Evolutionary conservation across 495 filamentous ascomycete species (phyloP).

Genomic region (Baudoinia panamericana): DNA sequence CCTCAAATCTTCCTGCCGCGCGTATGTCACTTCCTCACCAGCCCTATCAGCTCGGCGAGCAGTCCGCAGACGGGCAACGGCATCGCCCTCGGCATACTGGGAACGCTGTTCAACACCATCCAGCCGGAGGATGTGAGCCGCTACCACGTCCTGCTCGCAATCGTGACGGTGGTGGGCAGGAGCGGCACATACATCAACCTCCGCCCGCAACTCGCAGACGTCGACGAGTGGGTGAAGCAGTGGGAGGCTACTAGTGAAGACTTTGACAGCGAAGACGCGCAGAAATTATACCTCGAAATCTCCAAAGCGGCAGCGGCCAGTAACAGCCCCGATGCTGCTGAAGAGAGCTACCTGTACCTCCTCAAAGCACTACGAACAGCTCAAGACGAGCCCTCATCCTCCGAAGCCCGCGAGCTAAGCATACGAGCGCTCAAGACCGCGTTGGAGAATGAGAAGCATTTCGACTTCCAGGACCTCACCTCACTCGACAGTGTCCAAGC

Average conservation of each 20-base stretch:
- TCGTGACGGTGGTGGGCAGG: slow-evolving; percentile 65
- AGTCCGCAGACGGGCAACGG: slow-evolving; percentile 73
- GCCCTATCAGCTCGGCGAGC: slow-evolving; percentile 71
- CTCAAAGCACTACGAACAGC: slow-evolving; percentile 74
- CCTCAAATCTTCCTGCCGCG: slow-evolving; percentile 70
- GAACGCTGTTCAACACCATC: slow-evolving; percentile 94
- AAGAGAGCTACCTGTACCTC: slow-evolving; percentile 69
- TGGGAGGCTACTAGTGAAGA: slow-evolving; percentile 79
- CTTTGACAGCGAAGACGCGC: slow-evolving; percentile 62
- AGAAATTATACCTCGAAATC: slow-evolving; percentile 66
- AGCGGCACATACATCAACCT: slow-evolving; percentile 55
- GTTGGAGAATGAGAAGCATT: slow-evolving; percentile 60
- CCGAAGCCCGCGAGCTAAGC: slow-evolving; percentile 64
- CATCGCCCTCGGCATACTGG: slow-evolving; percentile 73
- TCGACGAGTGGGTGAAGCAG: slow-evolving; percentile 65
- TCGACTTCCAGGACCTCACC: slow-evolving; percentile 89
- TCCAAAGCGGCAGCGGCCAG: slow-evolving; percentile 64
- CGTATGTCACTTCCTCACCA: slow-evolving; percentile 76
- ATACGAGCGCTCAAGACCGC: slow-evolving; percentile 74
- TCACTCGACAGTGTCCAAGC: slow-evolving; percentile 74
- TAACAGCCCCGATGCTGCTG: slow-evolving; percentile 61
- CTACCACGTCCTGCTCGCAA: slow-evolving; percentile 77
- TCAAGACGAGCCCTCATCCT: slow-evolving; percentile 48
- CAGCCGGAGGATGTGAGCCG: slow-evolving; percentile 55
- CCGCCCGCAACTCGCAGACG: slow-evolving; percentile 58